phyloP scores from a whole-genome alignment of 1,284 basidiomycete genomes.

The Cryptococcus depauperatus region DNA sequence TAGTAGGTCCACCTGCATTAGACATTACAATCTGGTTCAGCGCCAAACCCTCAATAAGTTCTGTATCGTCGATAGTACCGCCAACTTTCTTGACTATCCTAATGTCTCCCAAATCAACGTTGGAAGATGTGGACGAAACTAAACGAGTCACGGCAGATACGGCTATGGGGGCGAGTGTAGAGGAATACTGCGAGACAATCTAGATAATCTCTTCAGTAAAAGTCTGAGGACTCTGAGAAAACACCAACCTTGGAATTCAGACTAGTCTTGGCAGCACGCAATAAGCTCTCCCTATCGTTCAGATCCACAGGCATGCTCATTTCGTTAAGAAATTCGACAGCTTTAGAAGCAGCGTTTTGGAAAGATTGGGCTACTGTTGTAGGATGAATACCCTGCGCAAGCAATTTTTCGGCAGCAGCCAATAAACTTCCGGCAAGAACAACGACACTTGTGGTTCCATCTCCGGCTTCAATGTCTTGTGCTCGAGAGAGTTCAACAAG shows the following conservation, averaged over 20 bases:
- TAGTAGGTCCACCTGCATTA: constrained; percentile 82
- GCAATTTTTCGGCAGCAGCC: constrained; percentile 92
- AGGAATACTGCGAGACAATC: constrained; percentile 99
- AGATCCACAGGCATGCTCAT: constrained; percentile 90
- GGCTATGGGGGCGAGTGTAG: constrained; percentile 92
- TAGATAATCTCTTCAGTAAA: constrained; percentile 34
- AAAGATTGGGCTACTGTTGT: constrained; percentile 97
- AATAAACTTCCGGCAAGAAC: constrained; percentile 90
- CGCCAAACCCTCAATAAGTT: constrained; percentile 91
- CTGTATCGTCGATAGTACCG: constrained; percentile 98
- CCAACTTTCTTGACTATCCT: constrained; percentile 97
- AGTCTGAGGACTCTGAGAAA: neutral
- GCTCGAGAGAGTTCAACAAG: constrained; percentile 95
- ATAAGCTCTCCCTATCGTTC: constrained; percentile 73
- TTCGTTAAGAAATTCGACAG: constrained; percentile 89
- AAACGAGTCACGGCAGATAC: constrained; percentile 91
- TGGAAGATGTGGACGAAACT: constrained; percentile 74
- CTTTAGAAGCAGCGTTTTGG: constrained; percentile 81
- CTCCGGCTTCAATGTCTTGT: constrained; percentile 97
- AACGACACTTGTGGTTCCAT: constrained; percentile 98
- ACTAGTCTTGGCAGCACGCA: constrained; percentile 90
- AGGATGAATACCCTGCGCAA: constrained; percentile 95
- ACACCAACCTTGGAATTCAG: constrained; percentile 81
- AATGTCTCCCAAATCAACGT: constrained; percentile 93
- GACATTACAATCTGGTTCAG: constrained; percentile 91